Percentiles rank a stretch among this genome's conserved stretches.
Conservation (phyloP, 805 yeast genomes). For the Cyberlindnera galapagoensis region DNA sequence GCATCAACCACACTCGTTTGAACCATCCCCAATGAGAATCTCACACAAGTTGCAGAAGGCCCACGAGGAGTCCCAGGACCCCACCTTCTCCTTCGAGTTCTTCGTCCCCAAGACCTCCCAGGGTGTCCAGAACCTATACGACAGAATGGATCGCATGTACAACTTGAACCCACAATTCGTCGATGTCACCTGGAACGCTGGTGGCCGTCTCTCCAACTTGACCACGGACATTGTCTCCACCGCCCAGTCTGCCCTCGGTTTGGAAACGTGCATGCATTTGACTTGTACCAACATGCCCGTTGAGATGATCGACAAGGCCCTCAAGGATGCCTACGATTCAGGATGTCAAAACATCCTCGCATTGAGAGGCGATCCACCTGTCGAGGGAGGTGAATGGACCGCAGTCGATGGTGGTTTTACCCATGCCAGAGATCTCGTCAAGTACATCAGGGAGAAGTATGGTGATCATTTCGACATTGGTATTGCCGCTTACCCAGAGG, state of each 20-base stretch:
- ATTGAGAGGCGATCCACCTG: constrained; percentile 92
- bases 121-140: constrained; percentile 93
- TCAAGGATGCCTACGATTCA: constrained; percentile 75
- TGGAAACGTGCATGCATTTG: constrained; percentile 96
- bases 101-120: constrained; percentile 96
- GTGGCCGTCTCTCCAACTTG: constrained; percentile 76
- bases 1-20: too few relatives aligned
- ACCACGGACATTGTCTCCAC: constrained; percentile 92
- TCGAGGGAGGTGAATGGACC: constrained; percentile 44
- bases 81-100: constrained; percentile 93
- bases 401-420: constrained; percentile 66
- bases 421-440: constrained; percentile 82
- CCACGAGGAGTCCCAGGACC: constrained; percentile 26
- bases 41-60: constrained; percentile 32
- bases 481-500: constrained; percentile 97
- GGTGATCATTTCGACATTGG: constrained; percentile 93
- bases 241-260: constrained; percentile 81
- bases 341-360: constrained; percentile 97
- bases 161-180: constrained; percentile 85
- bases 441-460: constrained; percentile 65
- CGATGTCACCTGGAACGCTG: constrained; percentile 98
- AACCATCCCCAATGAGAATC: constrained; percentile 29
- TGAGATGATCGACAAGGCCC: constrained; percentile 74
- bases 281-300: constrained; percentile 95
- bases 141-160: constrained; percentile 97